phyloP scores from a whole-genome alignment of 352 stramenopile species.

The Phytophthora boehmeriae region DNA sequence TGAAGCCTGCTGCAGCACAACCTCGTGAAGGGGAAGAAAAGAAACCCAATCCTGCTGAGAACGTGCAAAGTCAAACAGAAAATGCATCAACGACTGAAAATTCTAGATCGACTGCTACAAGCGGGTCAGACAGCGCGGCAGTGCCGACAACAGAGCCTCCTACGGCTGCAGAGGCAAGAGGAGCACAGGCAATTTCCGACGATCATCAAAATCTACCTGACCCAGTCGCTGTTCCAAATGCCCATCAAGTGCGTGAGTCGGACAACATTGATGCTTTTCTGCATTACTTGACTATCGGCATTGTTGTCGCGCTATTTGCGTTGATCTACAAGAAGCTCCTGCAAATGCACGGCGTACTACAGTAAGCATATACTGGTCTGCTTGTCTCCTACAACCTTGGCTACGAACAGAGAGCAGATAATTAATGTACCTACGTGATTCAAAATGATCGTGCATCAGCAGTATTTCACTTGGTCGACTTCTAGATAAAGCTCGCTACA shows the following conservation, averaged over 20 bases:
- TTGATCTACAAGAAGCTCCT: conserved; percentile 85
- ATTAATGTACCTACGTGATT: conserved; percentile 1
- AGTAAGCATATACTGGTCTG: conserved; percentile 20
- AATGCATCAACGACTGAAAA: conserved; percentile 10
- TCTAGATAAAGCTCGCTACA: conserved; percentile 14
- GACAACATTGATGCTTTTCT: conserved; percentile 67
- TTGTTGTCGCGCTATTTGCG: conserved; percentile 72
- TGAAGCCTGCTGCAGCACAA: background rate
- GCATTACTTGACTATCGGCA: conserved; percentile 70
- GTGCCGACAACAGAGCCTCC: background rate
- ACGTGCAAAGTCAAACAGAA: conserved; percentile 3
- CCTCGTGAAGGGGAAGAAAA: conserved; percentile 3
- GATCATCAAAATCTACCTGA: conserved; percentile 15
- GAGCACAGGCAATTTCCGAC: conserved; percentile 5
- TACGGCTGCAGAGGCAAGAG: background rate
- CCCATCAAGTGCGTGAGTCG: conserved; percentile 34
- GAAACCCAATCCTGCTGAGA: conserved; percentile 7
- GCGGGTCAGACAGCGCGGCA: background rate
- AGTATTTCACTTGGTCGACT: conserved; percentile 22
- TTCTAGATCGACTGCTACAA: conserved; percentile 6
- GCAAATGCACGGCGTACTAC: conserved; percentile 70
- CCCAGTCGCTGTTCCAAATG: conserved; percentile 14
- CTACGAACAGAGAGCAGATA: background rate
- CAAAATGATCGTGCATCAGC: conserved; percentile 5
- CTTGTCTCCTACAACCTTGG: background rate